Conservation (phyloP, 257 asterid species). For the Handroanthus guayacan region DNA sequence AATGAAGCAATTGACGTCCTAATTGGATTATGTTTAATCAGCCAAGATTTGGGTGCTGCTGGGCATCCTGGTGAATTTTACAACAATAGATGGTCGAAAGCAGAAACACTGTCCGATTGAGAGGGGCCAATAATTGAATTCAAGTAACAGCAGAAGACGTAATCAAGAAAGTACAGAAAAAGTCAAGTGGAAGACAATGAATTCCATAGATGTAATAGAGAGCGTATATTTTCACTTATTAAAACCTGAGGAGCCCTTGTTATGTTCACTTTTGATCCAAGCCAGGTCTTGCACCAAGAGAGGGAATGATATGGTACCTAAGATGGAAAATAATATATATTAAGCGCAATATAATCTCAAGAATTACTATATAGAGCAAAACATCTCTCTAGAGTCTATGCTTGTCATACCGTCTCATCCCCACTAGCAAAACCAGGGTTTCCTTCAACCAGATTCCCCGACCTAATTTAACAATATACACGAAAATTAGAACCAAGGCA, state of each 20-base stretch:
- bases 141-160: conserved; percentile 20
- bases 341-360: conserved; percentile 1
- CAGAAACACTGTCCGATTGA: conserved; percentile 15
- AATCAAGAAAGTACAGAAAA: neutral
- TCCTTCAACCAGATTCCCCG: conserved; percentile 94
- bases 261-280: conserved; percentile 87
- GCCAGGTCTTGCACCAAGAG: conserved; percentile 99
- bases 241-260: conserved; percentile 98
- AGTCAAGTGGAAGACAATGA: neutral
- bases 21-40: neutral
- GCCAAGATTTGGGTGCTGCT: conserved; percentile 16
- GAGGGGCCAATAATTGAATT: neutral
- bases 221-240: conserved; percentile 19
- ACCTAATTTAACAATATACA: conserved; percentile 58
- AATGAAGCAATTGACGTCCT: conserved; percentile 20
- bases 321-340: conserved; percentile 24
- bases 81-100: neutral
- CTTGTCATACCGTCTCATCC: conserved; percentile 88
- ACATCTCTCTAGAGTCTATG: conserved; percentile 21
- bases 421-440: conserved; percentile 90
- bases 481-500: conserved; percentile 29
- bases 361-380: conserved; percentile 24
- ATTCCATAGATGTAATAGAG: conserved; percentile 29
- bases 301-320: conserved; percentile 96
- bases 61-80: conserved; percentile 8